phyloP scores from a whole-genome alignment of 2,329 filamentous ascomycete genomes.

The Cytospora schulzeri region DNA sequence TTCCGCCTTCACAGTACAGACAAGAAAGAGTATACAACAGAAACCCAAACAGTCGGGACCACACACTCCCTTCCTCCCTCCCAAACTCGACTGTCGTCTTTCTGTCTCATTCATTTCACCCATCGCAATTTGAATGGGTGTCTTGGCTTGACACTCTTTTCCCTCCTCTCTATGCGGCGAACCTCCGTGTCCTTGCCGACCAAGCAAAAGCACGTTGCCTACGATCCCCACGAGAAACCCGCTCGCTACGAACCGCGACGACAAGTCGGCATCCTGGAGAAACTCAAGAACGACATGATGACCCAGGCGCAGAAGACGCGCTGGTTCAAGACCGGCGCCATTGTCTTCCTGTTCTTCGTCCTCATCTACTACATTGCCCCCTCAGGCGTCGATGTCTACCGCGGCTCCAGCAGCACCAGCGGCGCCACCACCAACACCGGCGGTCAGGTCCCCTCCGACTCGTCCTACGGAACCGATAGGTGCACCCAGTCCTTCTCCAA shows the following conservation, averaged over 20 bases:
- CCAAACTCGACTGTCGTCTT: neutral
- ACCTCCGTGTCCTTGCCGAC: conserved; percentile 66
- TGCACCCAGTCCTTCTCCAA: conserved; percentile 84
- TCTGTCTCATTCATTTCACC: neutral
- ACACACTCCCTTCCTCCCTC: conserved; percentile 27
- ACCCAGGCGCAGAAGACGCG: conserved; percentile 66
- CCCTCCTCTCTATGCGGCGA: conserved; percentile 59
- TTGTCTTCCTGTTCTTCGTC: conserved; percentile 61
- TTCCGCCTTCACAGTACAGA: too few species aligned
- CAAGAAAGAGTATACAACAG: too few species aligned
- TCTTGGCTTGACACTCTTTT: conserved; percentile 15
- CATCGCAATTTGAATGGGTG: too few species aligned
- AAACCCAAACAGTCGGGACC: neutral
- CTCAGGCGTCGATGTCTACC: conserved; percentile 56
- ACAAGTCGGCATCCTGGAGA: conserved; percentile 53
- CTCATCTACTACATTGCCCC: conserved; percentile 67
- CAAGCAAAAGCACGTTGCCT: conserved; percentile 51
- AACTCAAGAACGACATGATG: conserved; percentile 60
- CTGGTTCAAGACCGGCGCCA: conserved; percentile 66
- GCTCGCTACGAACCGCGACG: conserved; percentile 56
- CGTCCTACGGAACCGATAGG: conserved; percentile 67
- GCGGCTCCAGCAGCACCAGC: conserved; percentile 38
- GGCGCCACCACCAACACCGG: conserved; percentile 42
- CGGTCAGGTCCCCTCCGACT: conserved; percentile 60
- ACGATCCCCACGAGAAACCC: conserved; percentile 67